Percentiles rank a stretch among this genome's conserved stretches.
These are phyloP conservation scores for Talaromyces thailandensis DNA, from an alignment of 495 filamentous ascomycete species.

Conservation along the genomic window DNA sequence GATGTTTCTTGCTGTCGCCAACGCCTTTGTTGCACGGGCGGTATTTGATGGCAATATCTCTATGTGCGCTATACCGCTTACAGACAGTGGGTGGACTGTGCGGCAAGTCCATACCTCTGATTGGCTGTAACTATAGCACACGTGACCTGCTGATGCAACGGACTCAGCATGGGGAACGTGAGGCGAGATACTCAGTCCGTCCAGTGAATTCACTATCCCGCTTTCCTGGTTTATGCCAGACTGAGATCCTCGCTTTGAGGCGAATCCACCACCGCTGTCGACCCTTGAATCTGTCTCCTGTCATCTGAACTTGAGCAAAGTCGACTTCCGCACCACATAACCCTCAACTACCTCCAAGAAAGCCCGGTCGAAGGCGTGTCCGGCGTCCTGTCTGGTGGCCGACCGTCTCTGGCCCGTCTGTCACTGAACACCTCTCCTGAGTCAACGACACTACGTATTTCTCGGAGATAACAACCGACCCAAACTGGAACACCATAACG, in stretches of 20 bases:
- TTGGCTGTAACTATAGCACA: not conserved
- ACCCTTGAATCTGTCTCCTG: not conserved
- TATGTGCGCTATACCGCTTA: not conserved
- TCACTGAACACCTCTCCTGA: constrained; percentile 1
- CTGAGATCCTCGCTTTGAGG: not conserved
- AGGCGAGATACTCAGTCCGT: not conserved
- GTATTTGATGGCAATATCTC: not conserved
- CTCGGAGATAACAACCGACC: not conserved
- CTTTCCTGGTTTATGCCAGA: not conserved
- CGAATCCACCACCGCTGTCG: not conserved
- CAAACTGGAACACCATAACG: not conserved
- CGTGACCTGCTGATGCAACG: not conserved
- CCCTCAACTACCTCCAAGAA: not conserved
- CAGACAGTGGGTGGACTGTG: not conserved
- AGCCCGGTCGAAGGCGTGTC: constrained; percentile 1
- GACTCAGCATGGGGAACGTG: not conserved
- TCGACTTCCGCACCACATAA: not conserved
- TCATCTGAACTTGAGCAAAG: not conserved
- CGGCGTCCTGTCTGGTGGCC: constrained; percentile 4
- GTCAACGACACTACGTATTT: not conserved
- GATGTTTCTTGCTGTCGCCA: not conserved
- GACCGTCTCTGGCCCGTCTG: not conserved
- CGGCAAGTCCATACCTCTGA: not conserved
- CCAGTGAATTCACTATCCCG: not conserved
- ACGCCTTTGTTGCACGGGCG: not conserved